Base-by-base conservation (phyloP, 495 filamentous ascomycete species). In the Venustampulla echinocandica region DNA sequence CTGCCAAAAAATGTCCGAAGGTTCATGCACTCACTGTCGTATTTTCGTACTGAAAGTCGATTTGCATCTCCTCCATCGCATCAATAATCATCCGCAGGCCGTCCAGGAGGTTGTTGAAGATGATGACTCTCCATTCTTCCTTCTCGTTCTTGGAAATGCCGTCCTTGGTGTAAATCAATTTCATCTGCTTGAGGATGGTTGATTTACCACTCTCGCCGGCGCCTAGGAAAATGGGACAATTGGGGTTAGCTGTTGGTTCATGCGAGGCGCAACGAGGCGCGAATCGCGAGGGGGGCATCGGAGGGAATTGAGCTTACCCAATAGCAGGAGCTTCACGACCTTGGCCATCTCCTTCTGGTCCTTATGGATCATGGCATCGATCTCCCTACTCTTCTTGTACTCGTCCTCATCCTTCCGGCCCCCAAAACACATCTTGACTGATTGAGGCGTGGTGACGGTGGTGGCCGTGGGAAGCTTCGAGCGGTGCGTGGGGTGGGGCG, bases 171-270 rank as follows among this genome's bases (percentile, higher is more conserved):
- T 98, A 90, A 56, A 98, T 97, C 64, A 98, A 82, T 60, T 90
- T 89, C 92, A 98, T 98, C 73, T 98, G 92, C 70, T 98, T 98
- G 42, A 98, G 76, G 49, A 98, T 90, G 4, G 92, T 98, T 6
- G 92, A 98, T 63, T 98, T 98, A 34, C 92, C 92, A 22, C 88
- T 95, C 69, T 98, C 92, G 58, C 92, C 92, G 57, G 92, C 92
- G 62, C 92, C 92, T 97, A n/a, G 63, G 47, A 38, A 17, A 27
- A 44, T 35, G 41, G 42, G 4, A 15, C 15, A n/a, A 50, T 49
- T 54, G 49, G n/a, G n/a, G 53, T 44, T 23, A 21, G 41, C n/a
- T 42, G 14, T 7, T 15, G 15, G 48, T 50, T 23, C 15, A 24
- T 19, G 14, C 47, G 18, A 9, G 34, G 17, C 4, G 22, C 14